phyloP scores from a whole-genome alignment of 2,329 filamentous ascomycete genomes.

The Proliferodiscus dingleyae region DNA sequence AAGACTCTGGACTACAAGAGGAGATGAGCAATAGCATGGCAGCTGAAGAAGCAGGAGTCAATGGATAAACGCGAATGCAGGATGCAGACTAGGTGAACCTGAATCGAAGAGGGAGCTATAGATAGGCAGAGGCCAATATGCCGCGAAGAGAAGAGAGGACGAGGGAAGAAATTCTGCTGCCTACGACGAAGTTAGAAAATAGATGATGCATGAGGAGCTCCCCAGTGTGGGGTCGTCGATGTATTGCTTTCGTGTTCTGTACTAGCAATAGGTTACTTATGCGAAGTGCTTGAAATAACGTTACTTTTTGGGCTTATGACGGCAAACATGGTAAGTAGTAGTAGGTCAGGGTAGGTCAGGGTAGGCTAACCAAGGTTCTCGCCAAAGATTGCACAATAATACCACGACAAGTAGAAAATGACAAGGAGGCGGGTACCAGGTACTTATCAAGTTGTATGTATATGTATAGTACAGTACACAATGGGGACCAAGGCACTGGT shows the following conservation, averaged over 20 bases:
- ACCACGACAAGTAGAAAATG: too few species aligned
- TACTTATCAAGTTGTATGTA: too few species aligned
- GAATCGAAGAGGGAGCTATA: background rate
- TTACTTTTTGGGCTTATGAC: too few species aligned
- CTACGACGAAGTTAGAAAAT: background rate
- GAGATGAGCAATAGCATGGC: background rate
- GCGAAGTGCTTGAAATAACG: background rate
- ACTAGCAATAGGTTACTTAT: background rate
- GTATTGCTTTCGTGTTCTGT: background rate
- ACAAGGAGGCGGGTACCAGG: too few species aligned
- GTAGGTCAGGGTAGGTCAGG: too few species aligned
- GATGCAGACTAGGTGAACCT: background rate
- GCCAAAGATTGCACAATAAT: too few species aligned
- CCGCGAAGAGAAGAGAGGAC: background rate
- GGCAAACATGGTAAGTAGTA: too few species aligned
- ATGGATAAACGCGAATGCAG: background rate
- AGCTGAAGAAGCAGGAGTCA: background rate
- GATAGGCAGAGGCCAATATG: background rate
- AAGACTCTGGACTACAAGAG: too few species aligned
- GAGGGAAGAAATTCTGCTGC: background rate
- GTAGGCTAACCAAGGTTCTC: too few species aligned
- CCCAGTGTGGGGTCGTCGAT: background rate
- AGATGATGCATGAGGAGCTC: background rate
- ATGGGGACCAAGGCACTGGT: too few species aligned
- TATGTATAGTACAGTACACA: too few species aligned